phyloP scores from a whole-genome alignment of 2,329 filamentous ascomycete genomes.

The Fonsecaea erecta region DNA sequence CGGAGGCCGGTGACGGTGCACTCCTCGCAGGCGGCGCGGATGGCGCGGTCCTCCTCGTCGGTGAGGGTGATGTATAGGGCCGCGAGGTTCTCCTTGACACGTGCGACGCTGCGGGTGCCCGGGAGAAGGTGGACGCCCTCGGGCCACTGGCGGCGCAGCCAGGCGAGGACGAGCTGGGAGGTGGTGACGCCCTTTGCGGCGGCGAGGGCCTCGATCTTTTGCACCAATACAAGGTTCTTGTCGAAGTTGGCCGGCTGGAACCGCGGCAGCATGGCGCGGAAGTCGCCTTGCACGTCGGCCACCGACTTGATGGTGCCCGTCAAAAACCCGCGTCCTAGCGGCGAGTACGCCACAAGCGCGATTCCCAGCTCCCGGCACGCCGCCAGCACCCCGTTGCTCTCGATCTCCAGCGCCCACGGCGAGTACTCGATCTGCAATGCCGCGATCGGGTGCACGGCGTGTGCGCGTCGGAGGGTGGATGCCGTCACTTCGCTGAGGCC shows the following conservation, averaged over 20 bases:
- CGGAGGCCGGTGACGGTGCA: conserved; percentile 25
- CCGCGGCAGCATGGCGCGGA: conserved; percentile 57
- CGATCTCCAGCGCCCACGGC: conserved; percentile 54
- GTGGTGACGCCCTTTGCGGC: conserved; percentile 63
- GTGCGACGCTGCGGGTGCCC: conserved; percentile 39
- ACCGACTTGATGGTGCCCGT: conserved; percentile 57
- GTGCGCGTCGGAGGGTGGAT: conserved; percentile 53
- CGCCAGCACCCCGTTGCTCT: conserved; percentile 48
- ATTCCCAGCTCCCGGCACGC: conserved; percentile 64
- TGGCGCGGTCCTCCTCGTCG: conserved; percentile 41
- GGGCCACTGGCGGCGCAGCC: conserved; percentile 58
- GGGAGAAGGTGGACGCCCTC: conserved; percentile 52
- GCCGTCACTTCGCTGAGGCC: conserved; percentile 55
- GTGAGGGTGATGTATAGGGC: conserved; percentile 38
- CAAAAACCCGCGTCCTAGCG: conserved; percentile 65
- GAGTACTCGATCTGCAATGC: conserved; percentile 58
- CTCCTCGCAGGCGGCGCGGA: conserved; percentile 37
- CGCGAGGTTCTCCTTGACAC: conserved; percentile 42
- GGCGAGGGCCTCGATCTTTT: conserved; percentile 63
- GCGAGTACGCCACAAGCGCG: conserved; percentile 73
- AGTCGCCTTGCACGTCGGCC: conserved; percentile 60
- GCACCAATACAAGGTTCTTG: conserved; percentile 66
- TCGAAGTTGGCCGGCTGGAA: conserved; percentile 68
- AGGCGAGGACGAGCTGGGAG: conserved; percentile 69
- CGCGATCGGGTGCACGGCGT: conserved; percentile 52